Base-by-base conservation (phyloP, 1,284 basidiomycete species). In the Quambalaria eucalypti region DNA sequence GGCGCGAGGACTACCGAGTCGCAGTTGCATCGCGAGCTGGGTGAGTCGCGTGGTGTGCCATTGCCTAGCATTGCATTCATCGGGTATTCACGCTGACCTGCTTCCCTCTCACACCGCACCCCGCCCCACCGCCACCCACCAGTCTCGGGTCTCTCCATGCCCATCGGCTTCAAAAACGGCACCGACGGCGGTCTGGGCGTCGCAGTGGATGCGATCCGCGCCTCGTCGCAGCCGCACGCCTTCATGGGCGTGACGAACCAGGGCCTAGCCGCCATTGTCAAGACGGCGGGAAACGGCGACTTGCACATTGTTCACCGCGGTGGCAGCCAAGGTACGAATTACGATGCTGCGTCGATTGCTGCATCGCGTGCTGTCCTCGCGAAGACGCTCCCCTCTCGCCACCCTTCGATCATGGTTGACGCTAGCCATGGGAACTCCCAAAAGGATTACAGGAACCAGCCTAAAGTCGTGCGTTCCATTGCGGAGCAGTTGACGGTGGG, bases 81-180 rank as follows among this genome's bases (percentile, higher is more conserved):
- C n/a, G n/a, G n/a, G n/a, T 4, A 39, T 5, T n/a, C 16, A n/a
- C 4, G 21, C 36, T 39, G 36, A 39, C 9, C 9, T 36, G 9
- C 31, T 36, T 9, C 9, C 31, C 31, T 9, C 31, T 21, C 16
- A 39, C 21, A 3, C 4, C 36, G 5, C 21, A 4, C 36, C 36
- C 10, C 36, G 16, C 21, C 36, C 10, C 10, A n/a, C 42, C 25
- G 4, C 25, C 42, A 14, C 42, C 21, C 42, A 4, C 2, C 42
- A 46, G 72, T 70, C 30, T 74, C 69, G 4, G 74, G 73, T 48
- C 62, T 74, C 7, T 71, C 73, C 38, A 66, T 75, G 62, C 74
- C 74, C 16, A 59, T 76, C 60, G 88, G 93, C n/a, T 98, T 98
- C 85, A 98, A 98, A 79, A 98, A 98, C 77, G 92, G 92, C 52